Evolutionary conservation across 441 rosid genomes (phyloP).

Genomic region (Manihot esculenta): DNA sequence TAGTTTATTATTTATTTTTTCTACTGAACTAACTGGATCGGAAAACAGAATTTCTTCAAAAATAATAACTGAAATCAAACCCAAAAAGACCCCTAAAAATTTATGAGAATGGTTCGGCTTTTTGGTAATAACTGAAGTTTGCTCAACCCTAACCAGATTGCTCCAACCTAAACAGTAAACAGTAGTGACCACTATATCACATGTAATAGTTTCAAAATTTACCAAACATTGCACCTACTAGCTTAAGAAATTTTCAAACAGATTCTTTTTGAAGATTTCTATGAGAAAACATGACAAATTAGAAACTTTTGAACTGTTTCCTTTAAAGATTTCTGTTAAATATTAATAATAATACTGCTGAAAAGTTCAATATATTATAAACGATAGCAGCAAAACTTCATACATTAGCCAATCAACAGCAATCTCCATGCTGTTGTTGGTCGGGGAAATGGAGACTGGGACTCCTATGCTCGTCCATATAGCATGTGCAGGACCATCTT

Average conservation of each 20-base stretch:
- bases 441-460: conserved; percentile 49
- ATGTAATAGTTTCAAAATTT: neutral
- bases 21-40: too few species aligned
- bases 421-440: conserved; percentile 34
- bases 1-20: too few species aligned
- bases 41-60: too few species aligned
- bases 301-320: neutral
- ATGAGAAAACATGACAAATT: too few species aligned
- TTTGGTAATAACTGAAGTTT: too few species aligned
- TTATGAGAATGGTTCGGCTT: too few species aligned
- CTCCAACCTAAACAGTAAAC: neutral
- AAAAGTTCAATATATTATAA: conserved; percentile 1
- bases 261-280: neutral
- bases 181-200: conserved; percentile 12
- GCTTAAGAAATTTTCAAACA: neutral
- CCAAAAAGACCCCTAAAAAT: too few species aligned
- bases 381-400: conserved; percentile 12
- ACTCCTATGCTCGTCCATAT: conserved; percentile 71
- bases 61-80: too few species aligned
- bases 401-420: conserved; percentile 92
- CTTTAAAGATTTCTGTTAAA: neutral
- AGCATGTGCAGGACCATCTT: conserved; percentile 70
- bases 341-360: neutral
- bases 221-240: neutral
- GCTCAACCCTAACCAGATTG: neutral